Evolutionary conservation across 495 filamentous ascomycete genomes (phyloP).

Genomic region (Talaromyces stipitatus): DNA sequence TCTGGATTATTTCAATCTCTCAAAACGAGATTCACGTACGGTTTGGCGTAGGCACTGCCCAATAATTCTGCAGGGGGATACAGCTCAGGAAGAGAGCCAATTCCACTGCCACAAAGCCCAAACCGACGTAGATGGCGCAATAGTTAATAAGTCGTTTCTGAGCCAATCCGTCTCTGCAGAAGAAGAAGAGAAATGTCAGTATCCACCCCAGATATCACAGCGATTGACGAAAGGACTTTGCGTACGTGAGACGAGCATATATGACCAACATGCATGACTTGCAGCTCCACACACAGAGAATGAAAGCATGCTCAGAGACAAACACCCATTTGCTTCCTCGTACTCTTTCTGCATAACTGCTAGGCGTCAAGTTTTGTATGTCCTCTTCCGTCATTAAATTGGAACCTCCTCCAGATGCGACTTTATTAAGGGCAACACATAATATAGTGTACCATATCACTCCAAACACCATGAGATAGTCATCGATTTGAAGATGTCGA

Average conservation of each 20-base stretch:
- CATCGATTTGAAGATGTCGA: slow-evolving; percentile 38
- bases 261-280: slow-evolving; percentile 51
- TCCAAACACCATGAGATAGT: slow-evolving; percentile 44
- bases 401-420: slow-evolving; percentile 45
- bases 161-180: slow-evolving; percentile 25
- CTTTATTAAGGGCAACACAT: slow-evolving; percentile 43
- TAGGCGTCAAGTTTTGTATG: slow-evolving; percentile 25
- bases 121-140: slow-evolving; percentile 45
- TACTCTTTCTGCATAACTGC: slow-evolving; percentile 32
- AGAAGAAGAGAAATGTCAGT: slow-evolving; percentile 7
- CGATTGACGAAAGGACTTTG: background rate
- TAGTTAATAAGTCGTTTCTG: slow-evolving; percentile 36
- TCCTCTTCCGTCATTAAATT: slow-evolving; percentile 44
- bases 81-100: slow-evolving; percentile 59
- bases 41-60: slow-evolving; percentile 43
- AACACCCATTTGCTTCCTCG: slow-evolving; percentile 50
- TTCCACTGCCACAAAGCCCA: slow-evolving; percentile 53
- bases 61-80: slow-evolving; percentile 52
- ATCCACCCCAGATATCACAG: background rate
- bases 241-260: slow-evolving; percentile 44
- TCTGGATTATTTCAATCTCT: background rate
- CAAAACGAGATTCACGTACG: slow-evolving; percentile 10
- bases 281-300: slow-evolving; percentile 41
- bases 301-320: slow-evolving; percentile 45
- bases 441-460: slow-evolving; percentile 47